Evolutionary conservation across 768 basidiomycete species (phyloP).

Genomic region (Suillus placidus): DNA sequence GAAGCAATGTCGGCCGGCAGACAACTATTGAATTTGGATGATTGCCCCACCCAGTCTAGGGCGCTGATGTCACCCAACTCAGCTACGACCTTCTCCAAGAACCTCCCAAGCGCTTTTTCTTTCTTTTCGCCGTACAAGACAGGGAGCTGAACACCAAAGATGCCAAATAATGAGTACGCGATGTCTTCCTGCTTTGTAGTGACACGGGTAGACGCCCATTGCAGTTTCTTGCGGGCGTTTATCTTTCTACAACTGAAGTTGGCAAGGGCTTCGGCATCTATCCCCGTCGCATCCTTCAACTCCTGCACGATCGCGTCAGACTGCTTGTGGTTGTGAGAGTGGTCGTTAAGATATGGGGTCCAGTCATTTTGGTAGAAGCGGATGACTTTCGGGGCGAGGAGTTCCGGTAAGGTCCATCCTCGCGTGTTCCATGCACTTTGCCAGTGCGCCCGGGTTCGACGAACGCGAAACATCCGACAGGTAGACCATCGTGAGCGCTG

Average conservation of each 20-base stretch:
- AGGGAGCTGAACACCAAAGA: background rate
- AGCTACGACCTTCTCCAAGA: too few relatives aligned
- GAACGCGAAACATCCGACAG: background rate
- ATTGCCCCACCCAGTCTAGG: background rate
- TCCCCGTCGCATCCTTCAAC: background rate
- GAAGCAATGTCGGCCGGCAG: background rate
- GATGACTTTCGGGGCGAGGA: background rate
- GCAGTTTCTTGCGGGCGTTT: background rate
- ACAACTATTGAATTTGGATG: background rate
- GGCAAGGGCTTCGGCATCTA: background rate
- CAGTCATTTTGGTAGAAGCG: background rate
- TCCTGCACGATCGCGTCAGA: too few relatives aligned
- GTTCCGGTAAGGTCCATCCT: too few relatives aligned
- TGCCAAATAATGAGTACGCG: background rate
- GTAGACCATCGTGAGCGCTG: too few relatives aligned
- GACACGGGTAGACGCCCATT: background rate
- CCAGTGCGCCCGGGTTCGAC: background rate
- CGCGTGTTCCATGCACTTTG: background rate
- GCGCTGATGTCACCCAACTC: too few relatives aligned
- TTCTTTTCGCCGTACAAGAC: background rate
- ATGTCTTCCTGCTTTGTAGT: background rate
- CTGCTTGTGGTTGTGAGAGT: too few relatives aligned
- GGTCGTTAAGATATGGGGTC: background rate
- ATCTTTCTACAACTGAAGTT: background rate
- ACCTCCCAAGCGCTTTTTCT: background rate